Conservation (phyloP, 139 green algal species). For the Coelastrella sp. region DNA sequence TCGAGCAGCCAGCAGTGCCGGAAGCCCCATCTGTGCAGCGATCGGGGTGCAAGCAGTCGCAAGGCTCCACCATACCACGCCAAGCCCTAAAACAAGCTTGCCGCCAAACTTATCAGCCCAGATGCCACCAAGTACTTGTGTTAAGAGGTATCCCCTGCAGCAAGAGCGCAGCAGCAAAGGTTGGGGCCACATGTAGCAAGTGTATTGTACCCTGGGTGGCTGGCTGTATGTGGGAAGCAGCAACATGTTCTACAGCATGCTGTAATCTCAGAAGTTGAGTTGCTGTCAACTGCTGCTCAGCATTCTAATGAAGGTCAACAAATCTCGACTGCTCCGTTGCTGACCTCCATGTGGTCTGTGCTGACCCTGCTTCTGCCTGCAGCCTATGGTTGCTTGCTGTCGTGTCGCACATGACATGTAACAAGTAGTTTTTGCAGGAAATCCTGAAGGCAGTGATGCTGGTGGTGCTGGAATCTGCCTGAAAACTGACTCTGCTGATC, state of each 20-base stretch:
- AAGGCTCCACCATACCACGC: constrained; percentile 95
- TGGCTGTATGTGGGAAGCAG: neutral
- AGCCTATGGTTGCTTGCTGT: no score
- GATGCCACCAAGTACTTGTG: constrained; percentile 93
- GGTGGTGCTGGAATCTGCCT: no score
- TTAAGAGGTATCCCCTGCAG: constrained; percentile 83
- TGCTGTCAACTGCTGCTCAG: neutral
- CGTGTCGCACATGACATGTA: no score
- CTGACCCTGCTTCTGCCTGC: no score
- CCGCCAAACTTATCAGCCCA: constrained; percentile 94
- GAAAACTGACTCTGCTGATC: no score
- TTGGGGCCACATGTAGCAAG: neutral
- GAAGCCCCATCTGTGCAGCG: constrained; percentile 85
- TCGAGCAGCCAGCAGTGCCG: constrained; percentile 81
- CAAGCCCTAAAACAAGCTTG: constrained; percentile 93
- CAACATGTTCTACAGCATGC: neutral
- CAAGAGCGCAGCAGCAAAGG: neutral
- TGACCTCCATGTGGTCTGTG: neutral
- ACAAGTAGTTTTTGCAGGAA: neutral
- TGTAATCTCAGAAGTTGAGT: neutral
- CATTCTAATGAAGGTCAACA: neutral
- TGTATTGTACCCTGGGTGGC: no score
- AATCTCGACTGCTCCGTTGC: neutral
- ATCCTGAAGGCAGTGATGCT: neutral
- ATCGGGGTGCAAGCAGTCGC: constrained; percentile 94